These are phyloP conservation scores for Penicillium capsulatum DNA, from an alignment of 2,329 filamentous ascomycete species.

Conservation along the genomic window DNA sequence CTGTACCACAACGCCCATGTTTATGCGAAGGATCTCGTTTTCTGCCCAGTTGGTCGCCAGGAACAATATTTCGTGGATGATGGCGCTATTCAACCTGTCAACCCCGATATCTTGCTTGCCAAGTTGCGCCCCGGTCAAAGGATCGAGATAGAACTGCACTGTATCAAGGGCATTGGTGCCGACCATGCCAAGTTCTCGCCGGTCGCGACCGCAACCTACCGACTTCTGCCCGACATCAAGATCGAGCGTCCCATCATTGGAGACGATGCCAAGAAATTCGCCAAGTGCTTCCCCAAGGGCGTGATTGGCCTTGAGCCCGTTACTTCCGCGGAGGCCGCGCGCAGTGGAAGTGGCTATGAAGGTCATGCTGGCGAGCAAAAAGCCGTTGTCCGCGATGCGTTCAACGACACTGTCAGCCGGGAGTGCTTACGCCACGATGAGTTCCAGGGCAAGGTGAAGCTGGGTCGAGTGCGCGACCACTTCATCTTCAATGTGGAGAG, in stretches of 20 bases:
- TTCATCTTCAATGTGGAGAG: constrained; percentile 97
- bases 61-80: constrained; percentile 62
- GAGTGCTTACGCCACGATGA: constrained; percentile 88
- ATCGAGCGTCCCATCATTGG: constrained; percentile 82
- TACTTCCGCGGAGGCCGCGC: constrained; percentile 60
- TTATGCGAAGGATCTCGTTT: constrained; percentile 73
- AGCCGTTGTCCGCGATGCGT: constrained; percentile 80
- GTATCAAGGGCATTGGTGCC: constrained; percentile 86
- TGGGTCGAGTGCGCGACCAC: constrained; percentile 85
- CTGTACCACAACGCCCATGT: constrained; percentile 82
- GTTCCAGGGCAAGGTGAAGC: constrained; percentile 91
- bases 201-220: constrained; percentile 89
- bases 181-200: constrained; percentile 98
- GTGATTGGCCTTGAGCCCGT: constrained; percentile 78
- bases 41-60: constrained; percentile 72
- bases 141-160: constrained; percentile 83
- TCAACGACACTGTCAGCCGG: constrained; percentile 91
- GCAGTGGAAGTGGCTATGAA: constrained; percentile 62
- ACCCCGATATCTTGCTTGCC: constrained; percentile 89
- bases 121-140: constrained; percentile 89
- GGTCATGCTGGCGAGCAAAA: constrained; percentile 75
- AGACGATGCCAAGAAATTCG: constrained; percentile 81
- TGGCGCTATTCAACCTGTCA: constrained; percentile 67
- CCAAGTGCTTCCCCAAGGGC: constrained; percentile 79
- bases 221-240: constrained; percentile 80